phyloP scores from a whole-genome alignment of 768 basidiomycete species.

The Kwoniella botswanensis region DNA sequence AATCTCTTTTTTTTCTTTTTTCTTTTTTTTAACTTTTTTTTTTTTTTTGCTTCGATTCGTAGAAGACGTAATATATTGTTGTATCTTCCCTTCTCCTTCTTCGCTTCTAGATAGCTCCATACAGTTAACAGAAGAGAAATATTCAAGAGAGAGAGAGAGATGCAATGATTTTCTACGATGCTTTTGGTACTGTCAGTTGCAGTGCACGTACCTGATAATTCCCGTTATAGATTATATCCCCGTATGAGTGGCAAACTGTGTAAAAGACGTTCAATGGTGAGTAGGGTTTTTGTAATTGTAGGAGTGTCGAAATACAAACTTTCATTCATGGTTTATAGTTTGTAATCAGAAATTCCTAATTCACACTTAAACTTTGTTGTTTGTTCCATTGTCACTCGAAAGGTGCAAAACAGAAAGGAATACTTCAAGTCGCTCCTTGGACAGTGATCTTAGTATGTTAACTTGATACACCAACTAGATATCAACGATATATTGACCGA shows the following conservation, averaged over 20 bases:
- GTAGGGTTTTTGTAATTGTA: background rate
- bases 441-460: too few species aligned
- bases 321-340: background rate
- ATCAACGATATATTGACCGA: background rate
- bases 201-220: background rate
- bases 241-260: background rate
- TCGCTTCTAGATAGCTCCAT: background rate
- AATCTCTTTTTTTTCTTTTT: constrained; percentile 9
- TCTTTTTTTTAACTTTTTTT: constrained; percentile 12
- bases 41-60: background rate
- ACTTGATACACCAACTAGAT: background rate
- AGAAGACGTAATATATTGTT: background rate
- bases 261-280: background rate
- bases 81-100: background rate
- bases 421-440: background rate
- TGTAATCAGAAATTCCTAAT: background rate
- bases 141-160: background rate
- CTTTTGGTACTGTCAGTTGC: too few species aligned
- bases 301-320: background rate
- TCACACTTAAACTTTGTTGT: too few species aligned
- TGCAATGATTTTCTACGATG: background rate
- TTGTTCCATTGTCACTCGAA: background rate
- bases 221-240: background rate
- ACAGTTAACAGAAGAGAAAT: background rate
- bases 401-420: background rate